Percentiles rank a stretch among this genome's conserved stretches.
Evolutionary conservation across 768 basidiomycete species (phyloP).

Genomic region (Panaeolus papilionaceus): DNA sequence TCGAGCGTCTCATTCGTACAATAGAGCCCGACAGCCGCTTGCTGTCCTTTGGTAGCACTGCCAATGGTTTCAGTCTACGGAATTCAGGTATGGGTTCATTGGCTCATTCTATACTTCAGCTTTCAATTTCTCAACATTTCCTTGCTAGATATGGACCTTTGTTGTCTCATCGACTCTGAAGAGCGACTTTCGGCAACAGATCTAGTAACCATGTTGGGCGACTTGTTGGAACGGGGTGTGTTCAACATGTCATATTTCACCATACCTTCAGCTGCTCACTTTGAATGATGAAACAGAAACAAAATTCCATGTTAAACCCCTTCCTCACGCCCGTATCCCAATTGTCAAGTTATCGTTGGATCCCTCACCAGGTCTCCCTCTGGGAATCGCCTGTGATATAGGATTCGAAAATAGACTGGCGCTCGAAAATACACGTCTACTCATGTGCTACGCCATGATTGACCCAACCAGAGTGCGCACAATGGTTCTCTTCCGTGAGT

Average conservation of each 20-base stretch:
- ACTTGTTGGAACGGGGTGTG: slow-evolving; percentile 91
- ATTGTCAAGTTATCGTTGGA: slow-evolving; percentile 97
- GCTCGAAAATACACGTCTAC: slow-evolving; percentile 93
- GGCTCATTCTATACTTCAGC: slow-evolving; percentile 3
- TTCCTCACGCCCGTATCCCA: slow-evolving; percentile 97
- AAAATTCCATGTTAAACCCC: slow-evolving; percentile 93
- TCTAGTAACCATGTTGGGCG: slow-evolving; percentile 93
- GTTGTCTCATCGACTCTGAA: slow-evolving; percentile 92
- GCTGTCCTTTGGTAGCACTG: slow-evolving; percentile 94
- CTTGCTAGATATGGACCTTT: slow-evolving; percentile 92
- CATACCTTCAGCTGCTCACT: slow-evolving; percentile 15
- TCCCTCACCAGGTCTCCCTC: slow-evolving; percentile 79
- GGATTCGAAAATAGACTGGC: slow-evolving; percentile 98
- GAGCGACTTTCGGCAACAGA: slow-evolving; percentile 82
- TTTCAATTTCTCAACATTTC: slow-evolving; percentile 18
- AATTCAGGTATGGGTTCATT: slow-evolving; percentile 73
- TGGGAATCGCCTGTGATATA: slow-evolving; percentile 97
- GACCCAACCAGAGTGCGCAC: slow-evolving; percentile 94
- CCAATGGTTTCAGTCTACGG: slow-evolving; percentile 95
- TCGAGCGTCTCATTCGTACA: slow-evolving; percentile 94
- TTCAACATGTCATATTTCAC: slow-evolving; percentile 15
- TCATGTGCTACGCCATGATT: slow-evolving; percentile 97
- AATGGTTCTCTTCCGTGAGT: slow-evolving; percentile 95
- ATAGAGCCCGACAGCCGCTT: slow-evolving; percentile 92
- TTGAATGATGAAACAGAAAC: slow-evolving; percentile 65